These are phyloP conservation scores for Hordeum pubiflorum DNA, from an alignment of 202 grass and related monocot genomes.

Conservation along the genomic window DNA sequence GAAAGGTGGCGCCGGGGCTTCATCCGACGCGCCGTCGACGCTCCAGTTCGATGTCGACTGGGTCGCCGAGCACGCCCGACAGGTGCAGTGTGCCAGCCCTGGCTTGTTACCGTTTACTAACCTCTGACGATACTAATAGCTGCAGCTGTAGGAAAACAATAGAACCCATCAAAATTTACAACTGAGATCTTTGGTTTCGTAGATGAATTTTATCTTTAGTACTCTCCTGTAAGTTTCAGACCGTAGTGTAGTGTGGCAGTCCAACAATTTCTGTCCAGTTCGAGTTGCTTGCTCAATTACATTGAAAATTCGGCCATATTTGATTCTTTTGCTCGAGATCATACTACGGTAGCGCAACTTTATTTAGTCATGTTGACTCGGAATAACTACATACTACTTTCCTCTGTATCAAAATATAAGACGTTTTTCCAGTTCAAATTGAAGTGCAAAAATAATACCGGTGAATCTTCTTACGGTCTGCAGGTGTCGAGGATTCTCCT, in stretches of 20 bases:
- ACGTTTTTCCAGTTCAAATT: too few relatives aligned
- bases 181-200: background rate
- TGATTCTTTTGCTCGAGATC: background rate
- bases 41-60: slow-evolving; percentile 72
- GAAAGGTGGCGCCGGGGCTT: slow-evolving; percentile 30
- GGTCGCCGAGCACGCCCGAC: slow-evolving; percentile 83
- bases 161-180: background rate
- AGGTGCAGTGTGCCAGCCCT: slow-evolving; percentile 26
- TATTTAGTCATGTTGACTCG: background rate
- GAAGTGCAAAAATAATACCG: background rate
- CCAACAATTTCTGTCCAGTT: background rate
- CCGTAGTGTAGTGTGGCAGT: background rate
- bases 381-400: background rate
- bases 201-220: background rate
- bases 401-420: too few relatives aligned
- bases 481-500: slow-evolving; percentile 89
- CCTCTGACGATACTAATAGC: background rate
- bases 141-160: background rate
- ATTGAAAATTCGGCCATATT: background rate
- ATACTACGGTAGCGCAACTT: background rate
- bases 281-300: background rate
- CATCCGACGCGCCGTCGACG: slow-evolving; percentile 28
- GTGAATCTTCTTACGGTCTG: background rate
- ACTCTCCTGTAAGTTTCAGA: background rate
- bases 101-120: background rate